phyloP scores from a whole-genome alignment of 2,329 filamentous ascomycete species.

The Exophiala bonariae region DNA sequence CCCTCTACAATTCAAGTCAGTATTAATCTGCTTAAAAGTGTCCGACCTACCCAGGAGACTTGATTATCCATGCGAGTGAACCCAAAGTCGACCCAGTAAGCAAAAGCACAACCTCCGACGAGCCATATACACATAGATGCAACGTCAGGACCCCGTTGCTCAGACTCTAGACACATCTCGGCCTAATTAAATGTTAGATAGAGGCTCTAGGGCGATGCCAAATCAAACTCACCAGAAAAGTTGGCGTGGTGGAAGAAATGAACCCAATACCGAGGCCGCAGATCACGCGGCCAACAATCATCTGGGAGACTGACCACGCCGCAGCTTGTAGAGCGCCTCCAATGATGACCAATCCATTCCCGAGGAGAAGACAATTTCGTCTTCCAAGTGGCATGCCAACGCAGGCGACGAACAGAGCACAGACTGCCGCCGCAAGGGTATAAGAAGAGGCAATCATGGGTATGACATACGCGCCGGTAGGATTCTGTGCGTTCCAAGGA shows the following conservation, averaged over 20 bases:
- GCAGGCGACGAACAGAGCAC: conserved; percentile 28
- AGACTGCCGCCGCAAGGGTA: conserved; percentile 25
- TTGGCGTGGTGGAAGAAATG: conserved; percentile 32
- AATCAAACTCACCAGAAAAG: conserved; percentile 35
- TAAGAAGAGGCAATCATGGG: conserved; percentile 33
- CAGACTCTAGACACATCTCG: conserved; percentile 31
- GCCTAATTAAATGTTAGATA: no score
- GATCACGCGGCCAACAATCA: conserved; percentile 23
- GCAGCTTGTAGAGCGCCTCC: conserved; percentile 33
- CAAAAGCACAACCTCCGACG: conserved; percentile 30
- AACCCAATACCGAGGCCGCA: conserved; percentile 35
- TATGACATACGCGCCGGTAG: conserved; percentile 19
- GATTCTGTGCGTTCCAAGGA: conserved; percentile 18
- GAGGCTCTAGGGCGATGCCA: no score
- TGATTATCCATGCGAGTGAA: conserved; percentile 30
- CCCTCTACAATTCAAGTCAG: no score
- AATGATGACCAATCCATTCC: conserved; percentile 30
- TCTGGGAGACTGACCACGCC: conserved; percentile 31
- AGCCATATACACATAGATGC: conserved; percentile 33
- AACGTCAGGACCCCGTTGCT: conserved; percentile 29
- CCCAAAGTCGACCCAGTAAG: conserved; percentile 36
- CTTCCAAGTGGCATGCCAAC: conserved; percentile 31
- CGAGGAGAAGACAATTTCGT: conserved; percentile 30
- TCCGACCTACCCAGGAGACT: conserved; percentile 32
- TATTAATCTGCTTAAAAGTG: no score